Evolutionary conservation across 78 protist species (phyloP), one percentile per base, ranked within the genome.

Genomic region (Isochrysis galbana): DNA sequence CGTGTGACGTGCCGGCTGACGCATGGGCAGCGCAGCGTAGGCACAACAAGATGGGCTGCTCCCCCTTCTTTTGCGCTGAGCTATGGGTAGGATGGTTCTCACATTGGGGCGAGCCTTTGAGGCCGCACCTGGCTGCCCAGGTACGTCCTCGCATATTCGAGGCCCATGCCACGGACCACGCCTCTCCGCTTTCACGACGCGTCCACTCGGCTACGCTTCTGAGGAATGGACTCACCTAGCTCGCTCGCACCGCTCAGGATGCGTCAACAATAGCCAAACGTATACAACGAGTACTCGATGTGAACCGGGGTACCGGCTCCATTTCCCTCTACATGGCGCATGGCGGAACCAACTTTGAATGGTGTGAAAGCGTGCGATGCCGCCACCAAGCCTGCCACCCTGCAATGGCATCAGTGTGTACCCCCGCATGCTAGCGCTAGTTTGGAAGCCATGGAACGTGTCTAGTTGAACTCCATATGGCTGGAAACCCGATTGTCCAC

Each of bases 281-380:
- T 2, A 5, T 70, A 23, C 41, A 23, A 21, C 11, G 41, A 14
- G 80, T 70, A 41, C 36, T 29, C 29, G 80, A 10, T 14, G 21
- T 34, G 39, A 21, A 2, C 41, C 45, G 25, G 38, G 55, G 41
- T n/a, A 42, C 7, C 34, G 92, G 89, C 46, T 90, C 94, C 80
- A 90, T 94, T 17, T 89, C 89, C 78, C 87, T 94, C 83, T 96
- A 96, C 87, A 96, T 96, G 97, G 91, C 91, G 87, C 93, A 92
- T 26, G 97, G 97, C 55, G 97, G 97, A 25, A 91, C 93, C 69
- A 89, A 83, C 67, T 91, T 78, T 42, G 96, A 94, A 1, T 92
- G 44, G 69, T n/a, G n/a, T 55, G 61, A 51, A 94, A 61, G 47
- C 94, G 96, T 61, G 96, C 94, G 36, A 95, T 67, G 22, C 72